Conservation (phyloP, 2,329 filamentous ascomycete species). For the Tolypocladium nubicola region DNA sequence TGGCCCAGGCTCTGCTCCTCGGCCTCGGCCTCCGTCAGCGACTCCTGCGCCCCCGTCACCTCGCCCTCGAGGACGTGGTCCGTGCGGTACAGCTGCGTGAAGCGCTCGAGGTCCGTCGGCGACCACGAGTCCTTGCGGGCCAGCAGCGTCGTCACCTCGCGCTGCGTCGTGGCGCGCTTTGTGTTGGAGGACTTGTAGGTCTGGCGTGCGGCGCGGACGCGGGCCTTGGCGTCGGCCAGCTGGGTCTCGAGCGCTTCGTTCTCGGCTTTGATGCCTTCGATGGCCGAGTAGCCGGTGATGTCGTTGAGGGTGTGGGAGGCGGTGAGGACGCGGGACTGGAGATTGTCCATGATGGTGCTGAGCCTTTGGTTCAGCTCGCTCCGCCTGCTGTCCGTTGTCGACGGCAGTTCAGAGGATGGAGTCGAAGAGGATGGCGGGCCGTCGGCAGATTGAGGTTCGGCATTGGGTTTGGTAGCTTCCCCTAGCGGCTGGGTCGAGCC, state of each 20-base stretch:
- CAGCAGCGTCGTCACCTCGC: constrained; percentile 88
- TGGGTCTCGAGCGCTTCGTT: constrained; percentile 58
- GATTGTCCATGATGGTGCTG: constrained; percentile 65
- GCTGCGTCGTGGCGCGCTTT: constrained; percentile 77
- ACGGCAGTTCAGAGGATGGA: constrained; percentile 16
- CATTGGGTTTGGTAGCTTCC: neutral
- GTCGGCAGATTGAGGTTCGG: neutral
- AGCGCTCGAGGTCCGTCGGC: constrained; percentile 78
- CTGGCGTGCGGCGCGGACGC: constrained; percentile 61
- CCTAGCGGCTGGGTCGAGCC: neutral
- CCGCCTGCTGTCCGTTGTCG: constrained; percentile 20
- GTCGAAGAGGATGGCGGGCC: neutral
- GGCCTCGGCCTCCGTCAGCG: constrained; percentile 64
- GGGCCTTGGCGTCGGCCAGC: constrained; percentile 48
- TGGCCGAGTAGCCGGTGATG: constrained; percentile 86
- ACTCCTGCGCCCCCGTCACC: constrained; percentile 61
- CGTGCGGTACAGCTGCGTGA: constrained; percentile 82
- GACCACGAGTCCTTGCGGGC: constrained; percentile 92
- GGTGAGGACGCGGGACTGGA: constrained; percentile 75
- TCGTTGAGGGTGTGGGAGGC: constrained; percentile 87
- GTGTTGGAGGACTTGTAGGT: constrained; percentile 76
- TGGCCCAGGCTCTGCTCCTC: constrained; percentile 69
- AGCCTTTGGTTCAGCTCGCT: constrained; percentile 22
- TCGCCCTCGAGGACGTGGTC: constrained; percentile 90
- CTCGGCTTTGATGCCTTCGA: constrained; percentile 71